Percentiles rank a stretch among this genome's conserved stretches.
Evolutionary conservation across 352 stramenopile species (phyloP).

Genomic region (Globisporangium yorkense): DNA sequence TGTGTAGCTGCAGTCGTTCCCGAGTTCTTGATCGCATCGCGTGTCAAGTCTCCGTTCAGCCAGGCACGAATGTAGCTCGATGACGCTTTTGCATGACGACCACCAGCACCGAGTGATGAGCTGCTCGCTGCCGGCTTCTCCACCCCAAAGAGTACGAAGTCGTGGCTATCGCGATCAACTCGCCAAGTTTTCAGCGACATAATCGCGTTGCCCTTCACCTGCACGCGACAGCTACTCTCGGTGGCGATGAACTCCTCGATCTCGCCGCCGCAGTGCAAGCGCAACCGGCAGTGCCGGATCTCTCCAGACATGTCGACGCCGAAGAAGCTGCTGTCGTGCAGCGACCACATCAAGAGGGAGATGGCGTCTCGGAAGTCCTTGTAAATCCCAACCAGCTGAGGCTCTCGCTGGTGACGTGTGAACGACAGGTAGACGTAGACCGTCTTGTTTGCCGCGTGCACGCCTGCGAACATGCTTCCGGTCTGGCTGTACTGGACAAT

Average conservation of each 20-base stretch:
- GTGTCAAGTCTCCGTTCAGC: slow-evolving; percentile 43
- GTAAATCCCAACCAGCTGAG: slow-evolving; percentile 40
- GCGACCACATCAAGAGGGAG: slow-evolving; percentile 31
- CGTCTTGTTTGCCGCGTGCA: slow-evolving; percentile 29
- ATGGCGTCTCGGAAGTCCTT: slow-evolving; percentile 38
- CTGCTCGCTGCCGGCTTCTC: slow-evolving; percentile 20
- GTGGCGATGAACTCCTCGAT: slow-evolving; percentile 35
- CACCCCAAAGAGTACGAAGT: slow-evolving; percentile 47
- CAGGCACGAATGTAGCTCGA: slow-evolving; percentile 36
- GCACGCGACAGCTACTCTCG: slow-evolving; percentile 20
- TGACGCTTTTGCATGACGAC: neutral
- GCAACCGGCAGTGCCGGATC: slow-evolving; percentile 36
- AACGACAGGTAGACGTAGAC: slow-evolving; percentile 52
- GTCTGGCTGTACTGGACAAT: slow-evolving; percentile 58
- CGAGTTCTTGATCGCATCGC: slow-evolving; percentile 25
- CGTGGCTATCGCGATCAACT: slow-evolving; percentile 37
- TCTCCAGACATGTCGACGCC: slow-evolving; percentile 22
- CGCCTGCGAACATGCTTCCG: slow-evolving; percentile 38
- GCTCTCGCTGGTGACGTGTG: slow-evolving; percentile 34
- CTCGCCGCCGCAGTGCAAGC: slow-evolving; percentile 25
- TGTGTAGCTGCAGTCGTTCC: neutral
- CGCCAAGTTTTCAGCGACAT: slow-evolving; percentile 21
- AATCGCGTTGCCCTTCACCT: slow-evolving; percentile 17
- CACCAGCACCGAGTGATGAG: neutral
- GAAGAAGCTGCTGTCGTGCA: slow-evolving; percentile 52